phyloP scores from a whole-genome alignment of 441 rosid genomes.

The Erodium trifolium region DNA sequence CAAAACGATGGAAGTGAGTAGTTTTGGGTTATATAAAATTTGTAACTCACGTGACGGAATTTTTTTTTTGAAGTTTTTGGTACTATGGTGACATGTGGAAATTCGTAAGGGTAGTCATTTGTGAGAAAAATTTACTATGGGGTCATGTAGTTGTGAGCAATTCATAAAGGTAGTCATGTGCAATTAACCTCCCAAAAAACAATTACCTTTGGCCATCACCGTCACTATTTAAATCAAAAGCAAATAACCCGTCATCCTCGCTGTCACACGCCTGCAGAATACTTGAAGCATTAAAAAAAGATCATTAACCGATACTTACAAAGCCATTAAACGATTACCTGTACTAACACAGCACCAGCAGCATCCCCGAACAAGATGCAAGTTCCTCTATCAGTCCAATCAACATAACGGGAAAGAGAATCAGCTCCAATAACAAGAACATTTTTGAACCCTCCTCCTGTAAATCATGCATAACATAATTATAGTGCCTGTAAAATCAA shows the following conservation, averaged over 20 bases:
- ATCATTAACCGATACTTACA: too few relatives aligned
- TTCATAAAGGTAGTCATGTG: too few relatives aligned
- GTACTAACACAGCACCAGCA: conserved; percentile 56
- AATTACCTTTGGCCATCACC: conserved; percentile 71
- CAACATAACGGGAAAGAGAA: conserved; percentile 70
- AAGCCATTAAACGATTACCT: conserved; percentile 33
- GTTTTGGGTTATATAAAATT: too few relatives aligned
- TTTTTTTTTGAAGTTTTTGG: too few relatives aligned
- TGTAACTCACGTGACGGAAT: too few relatives aligned
- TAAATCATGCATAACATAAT: conserved; percentile 5
- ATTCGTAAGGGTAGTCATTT: too few relatives aligned
- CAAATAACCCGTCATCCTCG: conserved; percentile 70
- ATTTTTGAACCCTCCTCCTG: conserved; percentile 80
- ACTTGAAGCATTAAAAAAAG: too few relatives aligned
- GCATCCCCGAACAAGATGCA: conserved; percentile 56
- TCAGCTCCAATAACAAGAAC: conserved; percentile 89
- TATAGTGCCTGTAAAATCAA: background rate
- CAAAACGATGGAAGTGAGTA: too few relatives aligned
- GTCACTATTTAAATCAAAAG: conserved; percentile 81
- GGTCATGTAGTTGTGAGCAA: too few relatives aligned
- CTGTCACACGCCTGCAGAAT: conserved; percentile 62
- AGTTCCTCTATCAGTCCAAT: conserved; percentile 90
- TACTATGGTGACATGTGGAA: too few relatives aligned
- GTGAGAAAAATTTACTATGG: too few relatives aligned
- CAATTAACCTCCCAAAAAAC: background rate